A percentile compares a stretch with the other conserved stretches of the same genome.
Evolutionary conservation across 306 rosid species (phyloP).

Genomic region (Dalbergia cochinchinensis): DNA sequence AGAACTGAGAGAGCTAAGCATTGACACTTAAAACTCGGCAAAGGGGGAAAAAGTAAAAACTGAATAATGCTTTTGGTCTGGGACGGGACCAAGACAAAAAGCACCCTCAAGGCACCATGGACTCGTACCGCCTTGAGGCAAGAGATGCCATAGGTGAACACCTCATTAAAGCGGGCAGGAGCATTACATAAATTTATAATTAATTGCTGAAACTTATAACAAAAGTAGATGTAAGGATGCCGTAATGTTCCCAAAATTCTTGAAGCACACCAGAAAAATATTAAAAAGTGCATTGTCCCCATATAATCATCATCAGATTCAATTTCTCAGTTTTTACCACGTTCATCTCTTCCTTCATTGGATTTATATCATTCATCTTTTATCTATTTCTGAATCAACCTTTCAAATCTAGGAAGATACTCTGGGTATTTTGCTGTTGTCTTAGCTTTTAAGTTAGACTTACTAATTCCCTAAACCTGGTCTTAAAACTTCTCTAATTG

Average conservation of each 20-base stretch:
- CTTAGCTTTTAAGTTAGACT: not conserved
- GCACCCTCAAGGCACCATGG: too few species aligned
- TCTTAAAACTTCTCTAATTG: not conserved
- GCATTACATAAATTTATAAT: not conserved
- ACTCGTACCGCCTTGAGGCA: too few species aligned
- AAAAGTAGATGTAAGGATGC: not conserved
- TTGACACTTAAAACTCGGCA: constrained; percentile 3
- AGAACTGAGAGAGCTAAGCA: constrained; percentile 39
- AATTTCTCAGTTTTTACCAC: not conserved
- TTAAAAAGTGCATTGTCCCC: not conserved
- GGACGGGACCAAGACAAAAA: not conserved
- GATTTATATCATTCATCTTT: not conserved
- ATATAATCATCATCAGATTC: not conserved
- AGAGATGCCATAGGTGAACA: too few species aligned
- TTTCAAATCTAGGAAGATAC: not conserved
- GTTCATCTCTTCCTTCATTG: not conserved
- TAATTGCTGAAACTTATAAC: not conserved
- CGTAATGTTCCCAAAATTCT: not conserved
- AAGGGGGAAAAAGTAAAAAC: not conserved
- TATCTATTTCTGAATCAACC: not conserved
- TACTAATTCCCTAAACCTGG: not conserved
- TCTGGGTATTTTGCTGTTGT: not conserved
- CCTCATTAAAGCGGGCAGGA: too few species aligned
- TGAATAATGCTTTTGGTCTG: constrained; percentile 28
- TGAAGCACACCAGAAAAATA: too few species aligned